Percentiles rank a stretch among this genome's conserved stretches.
phyloP scores from a whole-genome alignment of 2,329 filamentous ascomycete genomes.

The Alternaria sp. region DNA sequence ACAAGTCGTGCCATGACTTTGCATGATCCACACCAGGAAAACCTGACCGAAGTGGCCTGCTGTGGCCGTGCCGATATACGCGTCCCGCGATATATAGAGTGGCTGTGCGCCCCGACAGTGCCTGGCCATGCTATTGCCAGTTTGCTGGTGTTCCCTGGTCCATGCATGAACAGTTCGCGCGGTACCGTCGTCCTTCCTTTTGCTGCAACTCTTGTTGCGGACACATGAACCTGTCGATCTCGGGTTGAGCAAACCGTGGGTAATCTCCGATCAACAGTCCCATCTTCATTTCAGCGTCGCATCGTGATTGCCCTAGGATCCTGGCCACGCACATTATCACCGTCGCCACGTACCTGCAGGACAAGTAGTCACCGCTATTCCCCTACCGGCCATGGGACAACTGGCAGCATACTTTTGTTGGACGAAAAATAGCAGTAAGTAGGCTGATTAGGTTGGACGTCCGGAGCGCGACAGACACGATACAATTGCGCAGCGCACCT shows the following conservation, averaged over 20 bases:
- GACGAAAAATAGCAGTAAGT: neutral
- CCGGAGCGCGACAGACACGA: conserved; percentile 5
- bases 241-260: neutral
- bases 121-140: neutral
- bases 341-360: conserved; percentile 14
- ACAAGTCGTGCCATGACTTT: conserved; percentile 13
- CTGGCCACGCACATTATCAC: conserved; percentile 3
- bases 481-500: neutral
- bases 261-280: neutral
- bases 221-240: conserved; percentile 1
- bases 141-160: neutral
- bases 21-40: conserved; percentile 17
- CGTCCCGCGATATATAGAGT: neutral
- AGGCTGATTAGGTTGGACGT: neutral
- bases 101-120: conserved; percentile 1
- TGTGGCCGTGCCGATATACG: conserved; percentile 15
- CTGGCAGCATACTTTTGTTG: neutral
- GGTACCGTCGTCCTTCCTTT: conserved; percentile 1
- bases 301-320: neutral
- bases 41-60: neutral
- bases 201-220: conserved; percentile 3
- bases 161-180: conserved; percentile 5
- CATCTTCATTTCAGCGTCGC: neutral
- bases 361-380: conserved; percentile 12
- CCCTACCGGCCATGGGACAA: neutral